phyloP scores from a whole-genome alignment of 371 early-diverging fungal genomes.

The Nematocida sp. region DNA sequence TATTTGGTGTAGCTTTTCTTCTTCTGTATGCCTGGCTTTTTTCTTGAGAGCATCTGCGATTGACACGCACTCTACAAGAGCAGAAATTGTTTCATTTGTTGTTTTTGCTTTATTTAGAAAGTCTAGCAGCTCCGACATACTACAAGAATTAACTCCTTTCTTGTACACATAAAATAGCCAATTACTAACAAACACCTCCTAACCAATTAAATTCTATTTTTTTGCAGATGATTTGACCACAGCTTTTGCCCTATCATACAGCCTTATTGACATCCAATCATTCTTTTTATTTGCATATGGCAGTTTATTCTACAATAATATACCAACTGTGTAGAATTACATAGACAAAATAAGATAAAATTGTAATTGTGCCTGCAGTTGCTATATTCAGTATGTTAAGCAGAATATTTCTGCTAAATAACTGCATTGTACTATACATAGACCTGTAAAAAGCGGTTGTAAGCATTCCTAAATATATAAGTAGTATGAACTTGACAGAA shows the following conservation, averaged over 20 bases:
- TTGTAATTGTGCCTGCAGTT: background rate
- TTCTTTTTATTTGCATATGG: background rate
- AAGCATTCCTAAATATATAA: background rate
- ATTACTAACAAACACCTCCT: background rate
- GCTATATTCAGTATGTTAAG: background rate
- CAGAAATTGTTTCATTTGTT: constrained; percentile 40
- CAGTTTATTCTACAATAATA: background rate
- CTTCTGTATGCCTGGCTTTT: constrained; percentile 2
- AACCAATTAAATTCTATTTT: background rate
- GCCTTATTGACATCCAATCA: too few relatives aligned
- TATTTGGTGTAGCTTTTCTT: constrained; percentile 13
- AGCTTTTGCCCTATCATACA: too few relatives aligned
- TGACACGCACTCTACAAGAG: constrained; percentile 43
- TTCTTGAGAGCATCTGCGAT: constrained; percentile 28
- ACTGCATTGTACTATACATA: background rate
- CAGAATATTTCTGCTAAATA: background rate
- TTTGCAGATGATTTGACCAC: too few relatives aligned
- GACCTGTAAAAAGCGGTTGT: background rate
- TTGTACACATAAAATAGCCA: constrained; percentile 27
- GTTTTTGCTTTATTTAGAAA: constrained; percentile 59
- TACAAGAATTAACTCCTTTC: background rate
- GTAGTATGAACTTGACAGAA: background rate
- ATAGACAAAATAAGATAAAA: background rate
- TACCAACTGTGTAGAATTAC: background rate
- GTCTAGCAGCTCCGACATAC: constrained; percentile 36